Evolutionary conservation across 768 basidiomycete species (phyloP), one percentile per base, ranked within the genome.

Genomic region (Cystofilobasidium macerans): DNA sequence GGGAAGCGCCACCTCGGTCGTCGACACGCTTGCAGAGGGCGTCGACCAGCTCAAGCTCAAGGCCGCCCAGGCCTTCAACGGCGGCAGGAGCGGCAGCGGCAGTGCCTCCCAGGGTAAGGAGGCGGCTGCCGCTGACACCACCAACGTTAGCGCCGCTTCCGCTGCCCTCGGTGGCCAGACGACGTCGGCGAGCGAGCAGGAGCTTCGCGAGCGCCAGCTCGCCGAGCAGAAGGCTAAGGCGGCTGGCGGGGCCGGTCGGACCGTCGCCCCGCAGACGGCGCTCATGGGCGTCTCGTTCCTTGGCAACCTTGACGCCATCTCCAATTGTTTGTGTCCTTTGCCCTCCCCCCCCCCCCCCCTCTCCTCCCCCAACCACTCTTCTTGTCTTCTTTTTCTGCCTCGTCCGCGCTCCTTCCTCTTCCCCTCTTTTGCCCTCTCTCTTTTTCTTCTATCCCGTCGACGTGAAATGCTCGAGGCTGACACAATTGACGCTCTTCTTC

Each of bases 241-340:
- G 22, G 45, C 22, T 6, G 14, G 22, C 22, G 24, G 7, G 45
- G 45, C 22, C 45, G 5, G 33, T 1, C 22, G 22, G 32, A 12
- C 76, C 7, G 80, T 78, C 60, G 76, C 78, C 0, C 84, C 86
- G 28, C 84, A 83, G 0, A 75, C 75, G 1, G 86, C 86, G 13
- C 78, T 91, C 57, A 81, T 89, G 65, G 89, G 88, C 0, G 76
- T 89, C 53, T 91, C 88, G 7, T 79, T 92, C 68, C 79, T 90
- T n/a, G 88, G 89, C 12, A 68, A 68, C 48, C 40, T 68, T 18
- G 66, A 68, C 53, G 66, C 66, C 13, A 68, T 68, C 53, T 68
- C 66, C 16, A 68, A 68, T 36, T 64, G 63, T 64, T 11, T 14
- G 63, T 64, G n/a, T n/a, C n/a, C n/a, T n/a, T n/a, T n/a, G n/a